Base-by-base conservation (phyloP, 306 rosid genomes). In the Castanopsis chinensis region DNA sequence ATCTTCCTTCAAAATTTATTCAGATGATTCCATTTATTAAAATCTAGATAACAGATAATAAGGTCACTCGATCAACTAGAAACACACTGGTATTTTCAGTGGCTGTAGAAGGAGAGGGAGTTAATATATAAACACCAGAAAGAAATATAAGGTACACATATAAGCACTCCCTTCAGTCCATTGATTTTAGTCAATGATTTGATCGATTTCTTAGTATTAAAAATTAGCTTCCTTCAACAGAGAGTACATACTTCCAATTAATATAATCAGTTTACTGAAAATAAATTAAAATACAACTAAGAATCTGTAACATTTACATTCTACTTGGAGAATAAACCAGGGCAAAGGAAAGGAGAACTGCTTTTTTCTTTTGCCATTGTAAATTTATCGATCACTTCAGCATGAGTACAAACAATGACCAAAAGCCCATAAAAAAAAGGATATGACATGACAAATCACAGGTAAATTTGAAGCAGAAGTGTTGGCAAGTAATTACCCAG, bases 401-500 rank as follows among this genome's bases (percentile, higher is more conserved):
- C 51, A 60, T 11, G 65, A 59, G 12, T n/a, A 18, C 21, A 8
- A 25, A 51, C 15, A 59, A 60, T n/a, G 45, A 72, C 53, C 65
- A 28, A 61, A 64, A 17, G 58, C 75, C 59, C 54, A 56, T 37
- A 33, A 63, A 35, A 9, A 53, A 54, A 49, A 15, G 52, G 23
- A 57, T 23, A 32, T 13, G 56, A 15, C 9, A 21, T 35, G 56
- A 30, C 51, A 85, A 37, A 76, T 64, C 37, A 73, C 69, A 35
- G 6, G 49, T 57, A 6, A 63, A 27, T 54, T 30, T 20, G 56
- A 59, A 72, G 58, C 33, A 21, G n/a, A 69, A 68, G 68, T 71
- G 78, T 23, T 13, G 23, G 21, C 59, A 75, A 41, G 68, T 32
- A 72, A 69, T 79, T 90, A 90, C 99, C 99, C 99, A 61, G 97